Conservation (phyloP, 208 protist genomes). For the Entamoeba dispar region DNA sequence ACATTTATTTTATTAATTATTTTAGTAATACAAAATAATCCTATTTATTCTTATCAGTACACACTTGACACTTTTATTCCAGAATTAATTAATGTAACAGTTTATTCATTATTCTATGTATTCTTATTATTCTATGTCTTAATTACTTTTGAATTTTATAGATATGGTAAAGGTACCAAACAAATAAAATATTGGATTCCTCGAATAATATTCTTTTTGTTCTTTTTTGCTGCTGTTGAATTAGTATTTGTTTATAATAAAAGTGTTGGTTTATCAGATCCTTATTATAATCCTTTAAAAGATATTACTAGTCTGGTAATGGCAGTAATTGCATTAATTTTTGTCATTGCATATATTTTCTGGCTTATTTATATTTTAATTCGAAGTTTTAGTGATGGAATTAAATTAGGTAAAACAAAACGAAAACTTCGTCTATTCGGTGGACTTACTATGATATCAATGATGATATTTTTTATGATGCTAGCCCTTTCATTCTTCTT, state of each 20-base stretch:
- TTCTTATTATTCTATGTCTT: background rate
- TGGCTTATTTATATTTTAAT: background rate
- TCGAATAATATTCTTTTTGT: background rate
- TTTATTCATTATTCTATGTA: background rate
- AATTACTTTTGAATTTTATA: background rate
- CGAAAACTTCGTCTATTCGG: background rate
- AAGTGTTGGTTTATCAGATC: background rate
- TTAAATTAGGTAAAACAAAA: background rate
- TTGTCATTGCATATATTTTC: background rate
- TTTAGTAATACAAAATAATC: background rate
- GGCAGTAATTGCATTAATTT: background rate
- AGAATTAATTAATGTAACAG: background rate
- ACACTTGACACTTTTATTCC: background rate
- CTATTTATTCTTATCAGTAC: background rate
- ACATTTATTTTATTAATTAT: background rate
- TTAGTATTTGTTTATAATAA: background rate
- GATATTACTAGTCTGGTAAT: background rate
- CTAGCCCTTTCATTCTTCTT: background rate
- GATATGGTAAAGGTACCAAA: background rate
- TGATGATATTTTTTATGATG: background rate
- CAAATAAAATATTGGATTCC: background rate
- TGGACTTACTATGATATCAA: background rate
- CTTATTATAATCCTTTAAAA: background rate
- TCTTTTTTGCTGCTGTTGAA: background rate
- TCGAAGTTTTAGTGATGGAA: background rate